These are phyloP conservation scores for Solanum sitiens DNA, from an alignment of 257 asterid species.

Conservation along the genomic window DNA sequence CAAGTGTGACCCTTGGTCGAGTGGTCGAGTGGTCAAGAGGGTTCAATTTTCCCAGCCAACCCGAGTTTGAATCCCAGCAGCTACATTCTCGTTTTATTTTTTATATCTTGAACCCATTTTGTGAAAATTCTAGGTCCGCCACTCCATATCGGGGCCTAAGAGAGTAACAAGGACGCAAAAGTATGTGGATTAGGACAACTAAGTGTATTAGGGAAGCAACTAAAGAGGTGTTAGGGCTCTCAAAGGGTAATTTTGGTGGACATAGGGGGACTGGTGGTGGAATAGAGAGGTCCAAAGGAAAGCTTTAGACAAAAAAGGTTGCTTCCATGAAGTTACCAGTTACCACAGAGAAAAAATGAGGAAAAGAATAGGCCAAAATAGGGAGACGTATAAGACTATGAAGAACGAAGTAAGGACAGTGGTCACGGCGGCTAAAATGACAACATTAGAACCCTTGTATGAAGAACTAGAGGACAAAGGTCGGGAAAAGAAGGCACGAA, in stretches of 20 bases:
- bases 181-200: not conserved
- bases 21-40: too few relatives aligned
- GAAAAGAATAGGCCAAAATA: not conserved
- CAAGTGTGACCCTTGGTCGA: too few relatives aligned
- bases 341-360: not conserved
- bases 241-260: not conserved
- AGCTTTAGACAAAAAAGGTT: not conserved
- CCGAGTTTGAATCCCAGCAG: too few relatives aligned
- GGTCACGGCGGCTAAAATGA: not conserved
- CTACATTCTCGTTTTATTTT: too few relatives aligned
- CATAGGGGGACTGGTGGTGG: not conserved
- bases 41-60: too few relatives aligned
- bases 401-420: not conserved
- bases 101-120: too few relatives aligned
- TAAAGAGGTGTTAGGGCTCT: not conserved
- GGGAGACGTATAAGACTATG: not conserved
- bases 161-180: not conserved
- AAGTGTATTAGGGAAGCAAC: not conserved
- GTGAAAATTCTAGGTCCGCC: too few relatives aligned
- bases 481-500: not conserved
- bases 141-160: not conserved
- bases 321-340: not conserved
- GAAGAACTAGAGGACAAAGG: not conserved
- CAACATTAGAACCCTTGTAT: not conserved
- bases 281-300: not conserved